Conservation (phyloP, 192 early-diverging fungal species). For the Coemansia sp. region DNA sequence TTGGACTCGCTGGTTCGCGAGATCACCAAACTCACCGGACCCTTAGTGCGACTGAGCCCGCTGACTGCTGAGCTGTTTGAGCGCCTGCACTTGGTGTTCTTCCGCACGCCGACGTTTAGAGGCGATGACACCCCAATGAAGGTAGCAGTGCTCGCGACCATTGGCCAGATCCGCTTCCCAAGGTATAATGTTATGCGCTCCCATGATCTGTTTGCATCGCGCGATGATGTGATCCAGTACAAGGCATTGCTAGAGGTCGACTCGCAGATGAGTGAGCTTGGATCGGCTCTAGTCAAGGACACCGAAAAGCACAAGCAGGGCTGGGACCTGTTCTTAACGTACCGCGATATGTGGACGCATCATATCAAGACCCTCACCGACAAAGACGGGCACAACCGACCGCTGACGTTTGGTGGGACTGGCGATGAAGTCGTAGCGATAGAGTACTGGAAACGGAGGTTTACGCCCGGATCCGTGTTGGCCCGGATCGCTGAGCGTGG, state of each 20-base stretch:
- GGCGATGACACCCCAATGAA: constrained; percentile 40
- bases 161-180: constrained; percentile 44
- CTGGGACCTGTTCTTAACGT: constrained; percentile 27
- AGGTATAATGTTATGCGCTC: constrained; percentile 35
- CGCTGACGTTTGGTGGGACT: background rate
- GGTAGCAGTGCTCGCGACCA: constrained; percentile 21
- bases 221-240: constrained; percentile 39
- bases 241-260: constrained; percentile 25
- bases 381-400: background rate
- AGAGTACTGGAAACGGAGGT: constrained; percentile 49
- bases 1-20: constrained; percentile 12
- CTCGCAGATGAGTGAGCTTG: constrained; percentile 29
- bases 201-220: constrained; percentile 33
- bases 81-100: constrained; percentile 51
- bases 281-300: constrained; percentile 18
- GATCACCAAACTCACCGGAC: constrained; percentile 25
- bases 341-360: constrained; percentile 20
- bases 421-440: constrained; percentile 6
- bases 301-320: constrained; percentile 33
- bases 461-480: constrained; percentile 59
- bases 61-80: constrained; percentile 36
- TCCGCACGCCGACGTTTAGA: constrained; percentile 26
- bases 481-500: constrained; percentile 60
- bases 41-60: constrained; percentile 28
- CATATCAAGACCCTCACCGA: constrained; percentile 12